A percentile compares a stretch with the other conserved stretches of the same genome.
phyloP scores from a whole-genome alignment of 2,329 filamentous ascomycete genomes.

The Beauveria medogensis region DNA sequence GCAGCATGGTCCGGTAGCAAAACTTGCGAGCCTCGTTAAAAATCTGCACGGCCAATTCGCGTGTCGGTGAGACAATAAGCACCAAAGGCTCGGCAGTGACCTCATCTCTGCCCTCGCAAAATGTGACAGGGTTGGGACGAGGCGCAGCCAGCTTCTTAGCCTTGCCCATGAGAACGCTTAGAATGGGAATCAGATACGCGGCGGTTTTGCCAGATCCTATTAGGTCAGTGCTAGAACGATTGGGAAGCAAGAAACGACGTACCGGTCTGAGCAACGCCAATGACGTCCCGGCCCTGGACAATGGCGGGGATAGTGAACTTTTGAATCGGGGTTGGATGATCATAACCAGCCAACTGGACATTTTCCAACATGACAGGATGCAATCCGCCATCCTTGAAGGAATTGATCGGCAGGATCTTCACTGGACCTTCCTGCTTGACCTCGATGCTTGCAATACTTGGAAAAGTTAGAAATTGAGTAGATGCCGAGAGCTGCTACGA shows the following conservation, averaged over 20 bases:
- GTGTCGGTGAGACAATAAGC: conserved; percentile 75
- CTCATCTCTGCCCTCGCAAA: conserved; percentile 36
- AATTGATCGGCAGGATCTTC: conserved; percentile 42
- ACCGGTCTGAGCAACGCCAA: conserved; percentile 92
- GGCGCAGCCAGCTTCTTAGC: conserved; percentile 76
- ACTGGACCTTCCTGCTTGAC: conserved; percentile 49
- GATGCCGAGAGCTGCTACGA: conserved; percentile 23
- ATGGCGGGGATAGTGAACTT: conserved; percentile 77
- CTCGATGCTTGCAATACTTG: conserved; percentile 45
- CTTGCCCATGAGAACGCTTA: conserved; percentile 93
- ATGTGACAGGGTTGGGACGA: conserved; percentile 57
- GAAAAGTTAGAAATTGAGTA: conserved; percentile 12
- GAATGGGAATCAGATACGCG: conserved; percentile 79
- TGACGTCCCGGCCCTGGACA: conserved; percentile 67
- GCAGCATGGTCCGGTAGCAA: conserved; percentile 90
- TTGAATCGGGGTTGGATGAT: conserved; percentile 76
- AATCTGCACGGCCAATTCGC: conserved; percentile 88
- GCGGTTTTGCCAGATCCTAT: conserved; percentile 93
- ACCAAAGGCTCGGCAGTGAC: conserved; percentile 81
- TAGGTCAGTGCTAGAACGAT: background rate
- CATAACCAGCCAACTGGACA: conserved; percentile 63
- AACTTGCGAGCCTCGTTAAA: conserved; percentile 90
- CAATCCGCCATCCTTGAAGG: conserved; percentile 69
- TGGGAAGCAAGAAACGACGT: conserved; percentile 24
- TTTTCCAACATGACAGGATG: conserved; percentile 81